Evolutionary conservation across 371 early-diverging fungal genomes (phyloP).

Genomic region (Catenaria anguillulae): DNA sequence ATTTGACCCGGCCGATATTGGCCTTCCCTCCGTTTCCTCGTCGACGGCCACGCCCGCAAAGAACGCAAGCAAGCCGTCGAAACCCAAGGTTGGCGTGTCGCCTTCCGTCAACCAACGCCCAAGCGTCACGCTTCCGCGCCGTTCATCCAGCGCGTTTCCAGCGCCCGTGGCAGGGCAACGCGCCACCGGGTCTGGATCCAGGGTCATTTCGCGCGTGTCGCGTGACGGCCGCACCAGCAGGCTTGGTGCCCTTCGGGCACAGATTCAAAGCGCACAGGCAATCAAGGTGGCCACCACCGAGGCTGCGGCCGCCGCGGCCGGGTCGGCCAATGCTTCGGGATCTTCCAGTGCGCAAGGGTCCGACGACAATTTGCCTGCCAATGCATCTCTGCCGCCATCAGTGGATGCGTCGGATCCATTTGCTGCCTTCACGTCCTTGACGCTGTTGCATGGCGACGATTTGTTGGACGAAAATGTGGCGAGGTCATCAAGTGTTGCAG

Average conservation of each 20-base stretch:
- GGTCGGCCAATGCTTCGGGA: too few species aligned
- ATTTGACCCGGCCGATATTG: not conserved
- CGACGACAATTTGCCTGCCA: too few species aligned
- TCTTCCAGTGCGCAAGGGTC: too few species aligned
- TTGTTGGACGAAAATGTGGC: not conserved
- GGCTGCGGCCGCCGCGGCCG: too few species aligned
- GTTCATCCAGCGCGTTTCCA: not conserved
- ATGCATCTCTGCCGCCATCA: too few species aligned
- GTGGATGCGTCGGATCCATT: too few species aligned
- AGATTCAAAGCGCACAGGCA: too few species aligned
- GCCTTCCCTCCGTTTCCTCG: not conserved
- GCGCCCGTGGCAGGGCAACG: not conserved
- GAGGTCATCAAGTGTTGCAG: too few species aligned
- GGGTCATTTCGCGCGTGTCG: not conserved
- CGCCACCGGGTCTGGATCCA: not conserved
- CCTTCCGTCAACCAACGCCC: too few species aligned
- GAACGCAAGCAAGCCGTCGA: not conserved
- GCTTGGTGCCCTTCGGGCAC: too few species aligned
- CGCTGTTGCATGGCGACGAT: conserved; percentile 4
- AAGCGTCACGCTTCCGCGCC: not conserved
- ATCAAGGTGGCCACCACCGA: too few species aligned
- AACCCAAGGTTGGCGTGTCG: too few species aligned
- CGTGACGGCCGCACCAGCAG: not conserved
- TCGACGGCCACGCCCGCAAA: not conserved
- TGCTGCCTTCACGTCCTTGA: not conserved